Base-by-base conservation (phyloP, 2,329 filamentous ascomycete genomes). In the Colletotrichum tanaceti region DNA sequence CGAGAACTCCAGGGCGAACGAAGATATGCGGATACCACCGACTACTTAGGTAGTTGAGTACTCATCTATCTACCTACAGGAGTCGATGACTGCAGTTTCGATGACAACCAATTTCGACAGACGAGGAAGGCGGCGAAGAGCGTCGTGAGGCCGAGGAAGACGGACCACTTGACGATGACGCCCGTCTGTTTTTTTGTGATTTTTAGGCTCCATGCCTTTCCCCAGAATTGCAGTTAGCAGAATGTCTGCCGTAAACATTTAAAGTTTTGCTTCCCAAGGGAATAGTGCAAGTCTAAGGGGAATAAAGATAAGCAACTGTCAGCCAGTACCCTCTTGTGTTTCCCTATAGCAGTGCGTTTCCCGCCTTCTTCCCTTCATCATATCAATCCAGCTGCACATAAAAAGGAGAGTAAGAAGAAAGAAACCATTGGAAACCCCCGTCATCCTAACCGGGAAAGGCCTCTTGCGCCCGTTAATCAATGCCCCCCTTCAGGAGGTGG, bases 101-200 rank as follows among this genome's bases (percentile, higher is more conserved):
- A 38, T 11, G 28, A 35, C 18, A 38, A 14, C n/a, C 5, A 22
- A 38, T 38, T n/a, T 18, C n/a, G n/a, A n/a, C n/a, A n/a, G n/a
- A n/a, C n/a, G n/a, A 94, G 82, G 83, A 89, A 93, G 49, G 84
- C 73, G 60, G 88, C 77, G 74, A 93, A 79, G n/a, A 35, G 5
- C 10, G n/a, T 38, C 28, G 14, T 14, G 32, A 49, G 14, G 14
- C 83, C 80, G 69, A 87, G 85, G 75, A 94, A 88, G 68, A 95
- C 80, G 54, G 86, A 84, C 87, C 91, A 95, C 79, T 93, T 92
- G 74, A 93, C 82, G 66, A 90, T 89, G 64, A 85, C 79, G 65
- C 88, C 90, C 43, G 84, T 85, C 89, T 91, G 69, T n/a, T n/a
- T 18, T 35, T 32, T 35, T 10, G 32, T 7, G 5, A 18, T 38